phyloP scores from a whole-genome alignment of 2,329 filamentous ascomycete species.

The Pyrenophora teres region DNA sequence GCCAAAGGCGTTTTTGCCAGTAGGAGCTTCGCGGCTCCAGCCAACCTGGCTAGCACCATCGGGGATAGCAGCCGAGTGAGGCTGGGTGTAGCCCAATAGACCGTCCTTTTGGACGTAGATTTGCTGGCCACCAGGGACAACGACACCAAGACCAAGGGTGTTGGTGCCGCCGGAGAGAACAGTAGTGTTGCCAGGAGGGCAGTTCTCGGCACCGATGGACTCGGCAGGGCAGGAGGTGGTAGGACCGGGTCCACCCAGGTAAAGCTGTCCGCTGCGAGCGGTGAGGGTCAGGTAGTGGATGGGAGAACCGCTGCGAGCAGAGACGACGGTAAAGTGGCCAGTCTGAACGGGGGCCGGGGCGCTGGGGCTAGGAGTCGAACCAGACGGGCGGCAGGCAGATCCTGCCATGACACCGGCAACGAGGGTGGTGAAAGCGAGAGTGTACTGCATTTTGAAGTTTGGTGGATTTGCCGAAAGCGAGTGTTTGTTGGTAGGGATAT shows the following conservation, averaged over 20 bases:
- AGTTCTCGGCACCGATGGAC: constrained; percentile 42
- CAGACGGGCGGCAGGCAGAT: not conserved
- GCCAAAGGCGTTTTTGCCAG: constrained; percentile 29
- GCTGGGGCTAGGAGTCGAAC: not conserved
- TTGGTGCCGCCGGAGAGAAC: constrained; percentile 49
- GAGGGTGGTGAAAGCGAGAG: constrained; percentile 19
- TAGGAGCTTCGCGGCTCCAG: constrained; percentile 49
- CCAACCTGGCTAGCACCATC: constrained; percentile 56
- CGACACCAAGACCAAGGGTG: constrained; percentile 49
- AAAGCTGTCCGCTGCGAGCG: constrained; percentile 57
- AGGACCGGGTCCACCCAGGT: constrained; percentile 52
- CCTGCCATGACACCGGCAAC: constrained; percentile 4
- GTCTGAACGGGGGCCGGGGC: constrained; percentile 7
- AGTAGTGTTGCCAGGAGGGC: constrained; percentile 55
- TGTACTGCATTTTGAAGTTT: constrained; percentile 42
- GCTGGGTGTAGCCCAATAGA: constrained; percentile 59
- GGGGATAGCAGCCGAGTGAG: constrained; percentile 61
- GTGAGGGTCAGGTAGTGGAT: constrained; percentile 56
- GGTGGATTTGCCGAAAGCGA: constrained; percentile 12
- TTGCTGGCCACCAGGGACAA: constrained; percentile 67
- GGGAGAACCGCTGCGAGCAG: constrained; percentile 52
- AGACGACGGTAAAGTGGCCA: constrained; percentile 52
- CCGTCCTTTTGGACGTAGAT: constrained; percentile 63
- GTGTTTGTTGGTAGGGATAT: constrained; percentile 10
- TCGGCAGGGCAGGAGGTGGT: constrained; percentile 56